Percentiles rank a stretch among this genome's conserved stretches.
Evolutionary conservation across 352 stramenopile genomes (phyloP).

Genomic region (Phytopythium sindhum): DNA sequence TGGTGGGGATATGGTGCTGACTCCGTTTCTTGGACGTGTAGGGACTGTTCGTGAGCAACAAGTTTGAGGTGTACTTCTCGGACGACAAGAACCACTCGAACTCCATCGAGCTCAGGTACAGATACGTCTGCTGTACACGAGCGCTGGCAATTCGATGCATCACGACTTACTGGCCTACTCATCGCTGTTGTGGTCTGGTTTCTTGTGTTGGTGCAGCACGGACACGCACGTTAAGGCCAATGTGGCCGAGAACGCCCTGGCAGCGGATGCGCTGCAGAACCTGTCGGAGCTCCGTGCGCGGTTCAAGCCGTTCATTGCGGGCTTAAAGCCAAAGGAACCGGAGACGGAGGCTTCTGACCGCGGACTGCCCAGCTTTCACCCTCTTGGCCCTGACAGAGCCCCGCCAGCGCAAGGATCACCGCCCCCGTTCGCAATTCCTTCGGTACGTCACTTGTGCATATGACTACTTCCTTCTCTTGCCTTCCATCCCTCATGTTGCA

Average conservation of each 20-base stretch:
- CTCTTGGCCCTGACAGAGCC: conserved; percentile 11
- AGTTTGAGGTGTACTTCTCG: conserved; percentile 79
- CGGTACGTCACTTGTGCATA: conserved; percentile 14
- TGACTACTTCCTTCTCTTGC: not conserved
- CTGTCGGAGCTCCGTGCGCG: conserved; percentile 42
- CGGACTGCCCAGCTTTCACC: conserved; percentile 12
- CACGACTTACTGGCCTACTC: not conserved
- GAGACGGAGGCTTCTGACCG: not conserved
- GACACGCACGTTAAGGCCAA: conserved; percentile 28
- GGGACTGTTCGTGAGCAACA: conserved; percentile 70
- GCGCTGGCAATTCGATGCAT: not conserved
- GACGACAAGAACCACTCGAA: conserved; percentile 60
- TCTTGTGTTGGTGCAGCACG: conserved; percentile 17
- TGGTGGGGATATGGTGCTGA: not conserved
- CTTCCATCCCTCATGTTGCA: not conserved
- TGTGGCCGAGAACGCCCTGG: conserved; percentile 20
- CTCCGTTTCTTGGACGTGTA: conserved; percentile 13
- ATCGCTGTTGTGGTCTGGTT: too few relatives aligned
- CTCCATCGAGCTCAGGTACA: conserved; percentile 70
- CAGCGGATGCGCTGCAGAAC: conserved; percentile 46
- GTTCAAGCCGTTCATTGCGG: conserved; percentile 52
- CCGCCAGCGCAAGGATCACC: conserved; percentile 12
- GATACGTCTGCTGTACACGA: not conserved
- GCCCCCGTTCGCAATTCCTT: conserved; percentile 32
- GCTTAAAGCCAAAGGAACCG: conserved; percentile 33